Evolutionary conservation across 192 early-diverging fungal species (phyloP).

Genomic region (Coemansia sp.): DNA sequence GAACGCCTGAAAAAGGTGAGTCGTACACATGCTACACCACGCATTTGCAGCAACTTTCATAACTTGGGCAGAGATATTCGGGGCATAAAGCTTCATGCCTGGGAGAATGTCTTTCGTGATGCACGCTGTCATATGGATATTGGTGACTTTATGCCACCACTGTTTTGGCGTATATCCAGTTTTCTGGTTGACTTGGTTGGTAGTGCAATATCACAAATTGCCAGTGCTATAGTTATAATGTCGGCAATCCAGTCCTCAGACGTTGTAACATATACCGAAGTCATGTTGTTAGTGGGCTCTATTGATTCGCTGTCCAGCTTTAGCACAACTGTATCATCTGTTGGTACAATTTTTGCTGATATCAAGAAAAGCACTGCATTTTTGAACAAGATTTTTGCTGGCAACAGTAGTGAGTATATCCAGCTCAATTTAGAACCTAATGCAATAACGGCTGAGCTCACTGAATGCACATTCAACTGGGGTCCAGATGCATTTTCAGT

Average conservation of each 20-base stretch:
- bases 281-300: slow-evolving; percentile 19
- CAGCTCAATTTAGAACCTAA: background rate
- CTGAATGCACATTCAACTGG: slow-evolving; percentile 29
- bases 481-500: slow-evolving; percentile 51
- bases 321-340: background rate
- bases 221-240: slow-evolving; percentile 59
- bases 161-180: slow-evolving; percentile 22
- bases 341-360: background rate
- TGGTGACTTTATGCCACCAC: slow-evolving; percentile 12
- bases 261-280: slow-evolving; percentile 11
- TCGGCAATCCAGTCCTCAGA: slow-evolving; percentile 49
- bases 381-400: slow-evolving; percentile 7
- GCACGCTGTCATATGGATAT: slow-evolving; percentile 3
- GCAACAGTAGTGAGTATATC: slow-evolving; percentile 1
- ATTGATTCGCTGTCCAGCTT: slow-evolving; percentile 20
- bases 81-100: slow-evolving; percentile 70
- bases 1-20: background rate
- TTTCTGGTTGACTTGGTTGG: slow-evolving; percentile 23
- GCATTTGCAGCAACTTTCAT: slow-evolving; percentile 7
- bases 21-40: background rate
- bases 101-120: slow-evolving; percentile 43
- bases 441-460: slow-evolving; percentile 11
- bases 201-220: slow-evolving; percentile 49
- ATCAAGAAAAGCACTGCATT: slow-evolving; percentile 6
- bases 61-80: slow-evolving; percentile 52